phyloP scores from a whole-genome alignment of 176 grass and related monocot species.

The Leersia perrieri region DNA sequence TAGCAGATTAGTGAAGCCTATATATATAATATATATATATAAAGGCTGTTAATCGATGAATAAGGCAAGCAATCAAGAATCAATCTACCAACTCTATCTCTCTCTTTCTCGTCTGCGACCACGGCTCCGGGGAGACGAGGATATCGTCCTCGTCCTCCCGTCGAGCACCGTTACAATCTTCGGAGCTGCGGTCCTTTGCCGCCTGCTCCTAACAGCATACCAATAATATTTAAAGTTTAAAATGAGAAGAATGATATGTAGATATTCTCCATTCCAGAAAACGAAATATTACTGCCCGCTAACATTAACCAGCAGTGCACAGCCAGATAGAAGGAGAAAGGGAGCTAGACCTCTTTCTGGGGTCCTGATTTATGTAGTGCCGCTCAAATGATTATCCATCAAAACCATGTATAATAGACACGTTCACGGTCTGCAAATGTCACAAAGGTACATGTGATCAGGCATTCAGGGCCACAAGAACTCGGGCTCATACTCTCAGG shows the following conservation, averaged over 20 bases:
- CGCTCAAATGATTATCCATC: conserved; percentile 47
- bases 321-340: background rate
- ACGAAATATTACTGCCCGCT: background rate
- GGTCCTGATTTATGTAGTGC: conserved; percentile 49
- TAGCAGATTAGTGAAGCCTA: no score
- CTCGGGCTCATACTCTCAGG: background rate
- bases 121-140: no score
- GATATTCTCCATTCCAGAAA: background rate
- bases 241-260: background rate
- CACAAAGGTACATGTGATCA: conserved; percentile 11
- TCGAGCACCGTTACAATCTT: no score
- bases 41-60: no score
- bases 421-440: conserved; percentile 39
- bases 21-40: no score
- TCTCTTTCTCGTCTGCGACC: no score
- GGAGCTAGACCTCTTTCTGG: conserved; percentile 36
- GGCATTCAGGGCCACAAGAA: background rate
- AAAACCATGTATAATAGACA: conserved; percentile 52
- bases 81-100: no score
- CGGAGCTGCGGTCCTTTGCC: no score
- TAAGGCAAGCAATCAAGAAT: no score
- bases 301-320: background rate
- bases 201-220: no score
- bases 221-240: background rate
- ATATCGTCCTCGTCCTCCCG: no score